phyloP scores from a whole-genome alignment of 352 stramenopile species.

The Poterioochromonas sp. region DNA sequence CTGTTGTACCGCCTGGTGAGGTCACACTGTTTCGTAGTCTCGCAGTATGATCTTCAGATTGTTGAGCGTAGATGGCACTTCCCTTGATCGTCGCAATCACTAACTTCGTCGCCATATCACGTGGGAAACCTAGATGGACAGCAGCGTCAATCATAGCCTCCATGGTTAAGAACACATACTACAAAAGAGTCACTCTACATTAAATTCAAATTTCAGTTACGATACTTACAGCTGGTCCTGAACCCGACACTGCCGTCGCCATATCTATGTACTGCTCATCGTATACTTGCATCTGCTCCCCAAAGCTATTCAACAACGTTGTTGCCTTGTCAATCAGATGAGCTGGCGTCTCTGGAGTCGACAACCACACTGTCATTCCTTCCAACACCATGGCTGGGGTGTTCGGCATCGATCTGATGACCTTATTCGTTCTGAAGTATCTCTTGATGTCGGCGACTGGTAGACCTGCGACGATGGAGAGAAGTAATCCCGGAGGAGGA shows the following conservation, averaged over 20 bases:
- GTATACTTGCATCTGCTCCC: constrained; percentile 81
- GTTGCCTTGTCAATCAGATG: constrained; percentile 63
- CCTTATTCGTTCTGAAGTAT: constrained; percentile 52
- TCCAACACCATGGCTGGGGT: constrained; percentile 84
- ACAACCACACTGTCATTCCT: constrained; percentile 84
- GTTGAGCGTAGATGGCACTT: constrained; percentile 6
- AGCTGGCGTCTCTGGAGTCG: constrained; percentile 55
- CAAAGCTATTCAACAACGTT: constrained; percentile 67
- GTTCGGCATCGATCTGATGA: constrained; percentile 90
- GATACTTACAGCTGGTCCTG: constrained; percentile 62
- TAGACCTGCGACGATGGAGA: constrained; percentile 69
- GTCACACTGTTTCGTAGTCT: constrained; percentile 48
- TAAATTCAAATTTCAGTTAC: not conserved
- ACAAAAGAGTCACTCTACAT: not conserved
- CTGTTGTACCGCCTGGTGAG: constrained; percentile 81
- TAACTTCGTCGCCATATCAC: constrained; percentile 78
- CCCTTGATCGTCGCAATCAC: constrained; percentile 69
- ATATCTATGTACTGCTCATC: constrained; percentile 88
- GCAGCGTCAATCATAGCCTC: constrained; percentile 82
- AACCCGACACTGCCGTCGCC: constrained; percentile 81
- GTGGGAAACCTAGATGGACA: constrained; percentile 83
- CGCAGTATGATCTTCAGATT: not conserved
- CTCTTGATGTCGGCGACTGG: constrained; percentile 54
- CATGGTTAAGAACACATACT: constrained; percentile 87
- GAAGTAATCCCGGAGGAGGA: constrained; percentile 56